Conservation (phyloP, 75 land plant genomes). For the Cryptomeria japonica region DNA sequence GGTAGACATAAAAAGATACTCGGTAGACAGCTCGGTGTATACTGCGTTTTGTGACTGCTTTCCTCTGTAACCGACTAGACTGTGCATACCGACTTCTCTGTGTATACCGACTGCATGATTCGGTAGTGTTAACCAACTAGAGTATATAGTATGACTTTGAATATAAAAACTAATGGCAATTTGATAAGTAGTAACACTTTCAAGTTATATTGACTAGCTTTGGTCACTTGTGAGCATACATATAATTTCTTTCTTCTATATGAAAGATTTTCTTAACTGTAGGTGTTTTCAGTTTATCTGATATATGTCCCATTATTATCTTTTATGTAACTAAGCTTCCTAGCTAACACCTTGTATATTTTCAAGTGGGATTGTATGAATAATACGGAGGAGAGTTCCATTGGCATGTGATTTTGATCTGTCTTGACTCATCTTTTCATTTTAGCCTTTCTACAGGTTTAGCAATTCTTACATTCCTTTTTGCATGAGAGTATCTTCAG, state of each 20-base stretch:
- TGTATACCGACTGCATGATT: too few relatives aligned
- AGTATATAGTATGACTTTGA: too few relatives aligned
- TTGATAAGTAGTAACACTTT: too few relatives aligned
- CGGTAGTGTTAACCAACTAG: too few relatives aligned
- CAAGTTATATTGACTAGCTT: not conserved
- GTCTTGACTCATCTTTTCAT: not conserved
- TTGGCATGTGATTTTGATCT: not conserved
- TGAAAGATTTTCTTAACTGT: not conserved
- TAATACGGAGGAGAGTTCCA: not conserved
- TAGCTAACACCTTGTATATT: not conserved
- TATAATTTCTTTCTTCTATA: not conserved
- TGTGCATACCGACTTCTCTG: too few relatives aligned
- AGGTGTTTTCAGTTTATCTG: not conserved
- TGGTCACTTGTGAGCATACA: not conserved
- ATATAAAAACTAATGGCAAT: too few relatives aligned
- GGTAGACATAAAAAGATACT: too few relatives aligned
- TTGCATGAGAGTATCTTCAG: not conserved
- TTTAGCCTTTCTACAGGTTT: not conserved
- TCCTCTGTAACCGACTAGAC: too few relatives aligned
- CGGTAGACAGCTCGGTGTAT: too few relatives aligned
- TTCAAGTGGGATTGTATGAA: not conserved
- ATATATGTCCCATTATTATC: not conserved
- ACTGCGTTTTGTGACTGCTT: too few relatives aligned
- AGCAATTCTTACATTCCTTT: not conserved
- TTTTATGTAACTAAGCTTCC: not conserved